Evolutionary conservation across 1,139 yeast genomes (phyloP).

Genomic region (Kodamaea anthophila): DNA sequence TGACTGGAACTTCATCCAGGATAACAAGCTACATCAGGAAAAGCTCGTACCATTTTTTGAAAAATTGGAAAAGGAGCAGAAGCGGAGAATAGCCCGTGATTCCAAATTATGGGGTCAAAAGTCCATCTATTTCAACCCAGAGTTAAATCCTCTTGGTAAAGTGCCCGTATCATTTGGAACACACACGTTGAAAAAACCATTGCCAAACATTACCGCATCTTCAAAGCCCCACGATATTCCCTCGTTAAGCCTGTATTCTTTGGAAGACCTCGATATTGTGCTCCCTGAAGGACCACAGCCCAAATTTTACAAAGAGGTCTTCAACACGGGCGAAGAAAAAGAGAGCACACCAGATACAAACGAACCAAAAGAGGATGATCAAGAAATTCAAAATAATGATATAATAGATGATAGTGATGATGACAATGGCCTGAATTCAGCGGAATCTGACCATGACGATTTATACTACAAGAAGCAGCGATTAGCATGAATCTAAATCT

Average conservation of each 20-base stretch:
- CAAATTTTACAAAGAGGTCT: conserved; percentile 33
- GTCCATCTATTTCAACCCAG: conserved; percentile 42
- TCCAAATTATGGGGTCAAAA: conserved; percentile 32
- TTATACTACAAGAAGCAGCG: conserved; percentile 3
- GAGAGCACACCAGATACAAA: conserved; percentile 3
- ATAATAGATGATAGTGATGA: too few species aligned
- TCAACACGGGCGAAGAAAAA: conserved; percentile 17
- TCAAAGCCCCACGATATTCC: background rate
- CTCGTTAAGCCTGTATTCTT: conserved; percentile 6
- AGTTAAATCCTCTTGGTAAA: conserved; percentile 41
- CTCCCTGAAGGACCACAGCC: conserved; percentile 39
- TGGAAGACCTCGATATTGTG: conserved; percentile 20
- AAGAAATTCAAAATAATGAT: too few species aligned
- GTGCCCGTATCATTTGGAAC: conserved; percentile 20
- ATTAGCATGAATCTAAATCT: conserved; percentile 3
- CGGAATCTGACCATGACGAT: conserved; percentile 4
- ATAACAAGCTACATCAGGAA: conserved; percentile 29
- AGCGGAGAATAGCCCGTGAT: conserved; percentile 14
- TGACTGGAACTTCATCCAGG: conserved; percentile 38
- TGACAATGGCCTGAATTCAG: too few species aligned
- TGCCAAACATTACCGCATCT: conserved; percentile 26
- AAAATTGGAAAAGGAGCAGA: conserved; percentile 12
- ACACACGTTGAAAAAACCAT: conserved; percentile 3
- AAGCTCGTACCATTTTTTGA: conserved; percentile 20
- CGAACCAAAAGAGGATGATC: conserved; percentile 4